A percentile compares a stretch with the other conserved stretches of the same genome.
Evolutionary conservation across 208 protist species (phyloP).

Genomic region (Plasmodiophora brassicae): DNA sequence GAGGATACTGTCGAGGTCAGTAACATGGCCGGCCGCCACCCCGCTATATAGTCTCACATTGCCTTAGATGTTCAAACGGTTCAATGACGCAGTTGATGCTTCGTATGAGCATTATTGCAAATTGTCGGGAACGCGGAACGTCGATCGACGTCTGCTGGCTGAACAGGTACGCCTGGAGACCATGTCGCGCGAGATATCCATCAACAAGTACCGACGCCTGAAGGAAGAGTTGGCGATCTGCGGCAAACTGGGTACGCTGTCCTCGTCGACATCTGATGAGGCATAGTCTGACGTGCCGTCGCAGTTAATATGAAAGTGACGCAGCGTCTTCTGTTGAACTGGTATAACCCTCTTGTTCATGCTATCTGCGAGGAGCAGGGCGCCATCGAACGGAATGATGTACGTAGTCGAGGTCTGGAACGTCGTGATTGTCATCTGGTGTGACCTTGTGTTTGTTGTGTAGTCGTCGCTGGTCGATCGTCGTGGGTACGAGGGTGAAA

Average conservation of each 20-base stretch:
- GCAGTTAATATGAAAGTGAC: neutral
- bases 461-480: too few relatives aligned
- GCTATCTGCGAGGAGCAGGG: constrained; percentile 15
- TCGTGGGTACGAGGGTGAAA: neutral
- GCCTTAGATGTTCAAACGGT: neutral
- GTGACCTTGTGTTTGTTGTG: too few relatives aligned
- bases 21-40: neutral
- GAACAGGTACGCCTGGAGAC: constrained; percentile 24
- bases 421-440: too few relatives aligned
- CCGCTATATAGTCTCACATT: neutral
- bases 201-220: neutral
- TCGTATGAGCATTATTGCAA: neutral
- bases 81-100: neutral
- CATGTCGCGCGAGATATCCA: neutral
- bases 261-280: too few relatives aligned
- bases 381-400: neutral
- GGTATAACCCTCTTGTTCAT: neutral
- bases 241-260: neutral
- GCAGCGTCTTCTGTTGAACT: neutral
- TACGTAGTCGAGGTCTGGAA: too few relatives aligned
- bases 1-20: neutral
- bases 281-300: neutral
- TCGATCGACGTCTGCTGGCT: neutral
- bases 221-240: neutral
- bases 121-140: neutral